Evolutionary conservation across 2,329 filamentous ascomycete species (phyloP).

Genomic region (Penicillium sp.): DNA sequence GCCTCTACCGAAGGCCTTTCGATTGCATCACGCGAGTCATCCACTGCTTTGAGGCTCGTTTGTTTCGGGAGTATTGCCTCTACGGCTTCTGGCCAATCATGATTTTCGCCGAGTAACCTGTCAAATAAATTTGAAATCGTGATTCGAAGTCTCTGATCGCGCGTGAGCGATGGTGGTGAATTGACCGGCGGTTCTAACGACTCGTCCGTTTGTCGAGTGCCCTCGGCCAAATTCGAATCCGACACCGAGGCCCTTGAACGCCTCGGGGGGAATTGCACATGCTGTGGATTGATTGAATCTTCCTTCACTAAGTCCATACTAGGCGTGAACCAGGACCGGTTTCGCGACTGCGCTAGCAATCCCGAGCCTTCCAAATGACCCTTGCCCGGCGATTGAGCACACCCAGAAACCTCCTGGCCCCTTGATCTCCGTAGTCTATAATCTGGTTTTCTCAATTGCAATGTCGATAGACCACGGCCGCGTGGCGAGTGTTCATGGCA

Average conservation of each 20-base stretch:
- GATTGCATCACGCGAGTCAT: conserved; percentile 19
- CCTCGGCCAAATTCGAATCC: too few relatives aligned
- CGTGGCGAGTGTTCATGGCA: conserved; percentile 46
- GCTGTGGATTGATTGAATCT: conserved; percentile 13
- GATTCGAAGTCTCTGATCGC: conserved; percentile 16
- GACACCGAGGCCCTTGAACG: too few relatives aligned
- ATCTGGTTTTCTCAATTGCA: conserved; percentile 16
- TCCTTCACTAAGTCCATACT: conserved; percentile 23
- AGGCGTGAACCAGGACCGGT: conserved; percentile 27
- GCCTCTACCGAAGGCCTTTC: conserved; percentile 35
- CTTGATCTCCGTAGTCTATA: conserved; percentile 17
- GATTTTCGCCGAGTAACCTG: conserved; percentile 16
- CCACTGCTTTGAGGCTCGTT: neutral
- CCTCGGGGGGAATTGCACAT: neutral
- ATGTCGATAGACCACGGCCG: conserved; percentile 26
- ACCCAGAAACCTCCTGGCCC: conserved; percentile 11
- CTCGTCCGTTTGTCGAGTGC: too few relatives aligned
- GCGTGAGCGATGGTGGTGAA: conserved; percentile 10
- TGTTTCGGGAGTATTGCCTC: conserved; percentile 32
- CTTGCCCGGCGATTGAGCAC: conserved; percentile 15
- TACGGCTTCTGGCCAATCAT: conserved; percentile 27
- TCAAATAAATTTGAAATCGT: conserved; percentile 24
- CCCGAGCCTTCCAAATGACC: conserved; percentile 18
- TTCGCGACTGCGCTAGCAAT: conserved; percentile 16
- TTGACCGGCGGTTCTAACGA: neutral